Evolutionary conservation across 2,329 filamentous ascomycete species (phyloP).

Genomic region (Pleurostoma richardsiae): DNA sequence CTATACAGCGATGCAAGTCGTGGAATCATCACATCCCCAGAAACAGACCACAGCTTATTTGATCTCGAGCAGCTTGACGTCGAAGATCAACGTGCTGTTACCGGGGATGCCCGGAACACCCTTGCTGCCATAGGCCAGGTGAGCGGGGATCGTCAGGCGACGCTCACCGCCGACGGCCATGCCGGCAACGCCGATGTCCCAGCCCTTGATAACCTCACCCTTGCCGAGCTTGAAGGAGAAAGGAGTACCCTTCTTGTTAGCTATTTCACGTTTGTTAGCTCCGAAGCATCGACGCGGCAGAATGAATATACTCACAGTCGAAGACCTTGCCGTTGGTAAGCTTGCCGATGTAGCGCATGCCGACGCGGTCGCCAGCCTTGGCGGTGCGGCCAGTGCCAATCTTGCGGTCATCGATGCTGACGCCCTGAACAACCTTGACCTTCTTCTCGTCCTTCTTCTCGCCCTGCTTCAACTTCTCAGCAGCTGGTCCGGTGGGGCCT

Average conservation of each 20-base stretch:
- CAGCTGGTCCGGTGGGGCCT: conserved; percentile 73
- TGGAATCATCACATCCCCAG: no score
- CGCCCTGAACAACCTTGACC: conserved; percentile 78
- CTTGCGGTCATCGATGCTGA: conserved; percentile 95
- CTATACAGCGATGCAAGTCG: no score
- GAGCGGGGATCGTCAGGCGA: conserved; percentile 80
- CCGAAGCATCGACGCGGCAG: neutral
- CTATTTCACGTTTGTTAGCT: conserved; percentile 35
- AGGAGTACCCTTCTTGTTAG: conserved; percentile 98
- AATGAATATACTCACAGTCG: conserved; percentile 61
- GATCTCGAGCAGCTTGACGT: conserved; percentile 80
- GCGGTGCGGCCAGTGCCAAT: conserved; percentile 75
- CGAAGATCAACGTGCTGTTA: conserved; percentile 90
- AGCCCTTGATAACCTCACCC: conserved; percentile 97
- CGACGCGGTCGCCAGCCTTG: conserved; percentile 86
- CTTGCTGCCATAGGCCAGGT: conserved; percentile 86
- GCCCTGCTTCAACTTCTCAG: conserved; percentile 28
- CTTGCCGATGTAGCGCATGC: conserved; percentile 98
- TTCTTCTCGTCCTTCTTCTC: conserved; percentile 53
- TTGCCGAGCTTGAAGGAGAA: conserved; percentile 93
- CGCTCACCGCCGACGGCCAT: conserved; percentile 94
- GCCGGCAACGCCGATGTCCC: conserved; percentile 90
- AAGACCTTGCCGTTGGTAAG: conserved; percentile 92
- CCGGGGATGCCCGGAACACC: conserved; percentile 77
- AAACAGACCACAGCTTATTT: conserved; percentile 49